A percentile compares a stretch with the other conserved stretches of the same genome.
Evolutionary conservation across 2,329 filamentous ascomycete genomes (phyloP).

Genomic region (Paecilomyces niveus): DNA sequence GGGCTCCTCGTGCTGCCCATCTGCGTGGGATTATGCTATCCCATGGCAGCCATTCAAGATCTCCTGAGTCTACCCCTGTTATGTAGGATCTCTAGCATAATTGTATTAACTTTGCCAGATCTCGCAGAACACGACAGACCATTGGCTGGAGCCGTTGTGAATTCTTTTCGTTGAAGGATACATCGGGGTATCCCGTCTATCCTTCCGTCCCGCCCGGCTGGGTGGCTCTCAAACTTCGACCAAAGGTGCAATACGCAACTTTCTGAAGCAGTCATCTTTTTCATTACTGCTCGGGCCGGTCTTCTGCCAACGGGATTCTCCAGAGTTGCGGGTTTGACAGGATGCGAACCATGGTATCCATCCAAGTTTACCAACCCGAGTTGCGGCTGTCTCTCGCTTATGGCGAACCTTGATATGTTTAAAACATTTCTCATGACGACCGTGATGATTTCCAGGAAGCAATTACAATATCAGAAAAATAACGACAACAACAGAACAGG

Average conservation of each 20-base stretch:
- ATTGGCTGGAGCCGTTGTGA: background rate
- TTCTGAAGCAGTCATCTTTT: background rate
- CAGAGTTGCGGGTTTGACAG: background rate
- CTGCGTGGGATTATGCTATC: background rate
- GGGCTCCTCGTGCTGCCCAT: background rate
- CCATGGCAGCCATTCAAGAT: background rate
- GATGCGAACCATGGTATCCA: background rate
- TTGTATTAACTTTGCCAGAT: background rate
- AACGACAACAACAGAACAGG: background rate
- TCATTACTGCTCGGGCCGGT: background rate
- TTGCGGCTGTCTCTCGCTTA: background rate
- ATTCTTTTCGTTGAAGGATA: background rate
- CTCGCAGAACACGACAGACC: background rate
- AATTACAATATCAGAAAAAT: background rate
- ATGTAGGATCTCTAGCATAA: background rate
- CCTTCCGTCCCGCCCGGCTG: background rate
- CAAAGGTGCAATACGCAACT: background rate
- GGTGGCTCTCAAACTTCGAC: background rate
- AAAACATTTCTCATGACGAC: background rate
- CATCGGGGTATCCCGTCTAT: background rate
- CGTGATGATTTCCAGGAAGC: background rate
- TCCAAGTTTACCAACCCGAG: background rate
- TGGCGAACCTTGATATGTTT: background rate
- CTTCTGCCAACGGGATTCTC: background rate
- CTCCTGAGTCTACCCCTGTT: background rate